Evolutionary conservation across 2,329 filamentous ascomycete species (phyloP), one percentile per base, ranked within the genome.

Genomic region (Neofusicoccum ribis): DNA sequence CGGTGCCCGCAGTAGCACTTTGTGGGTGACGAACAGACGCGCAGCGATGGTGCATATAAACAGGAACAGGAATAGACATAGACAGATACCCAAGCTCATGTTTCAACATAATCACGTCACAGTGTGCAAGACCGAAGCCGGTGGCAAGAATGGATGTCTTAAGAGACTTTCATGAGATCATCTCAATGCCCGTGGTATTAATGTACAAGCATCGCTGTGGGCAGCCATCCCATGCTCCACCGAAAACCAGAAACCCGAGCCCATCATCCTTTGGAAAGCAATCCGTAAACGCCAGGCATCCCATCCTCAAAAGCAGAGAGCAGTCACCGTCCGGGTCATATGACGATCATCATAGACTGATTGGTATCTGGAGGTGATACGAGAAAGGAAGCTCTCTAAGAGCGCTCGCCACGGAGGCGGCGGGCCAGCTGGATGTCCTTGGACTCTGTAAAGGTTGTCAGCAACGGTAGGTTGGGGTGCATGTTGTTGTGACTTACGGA

Each of bases 401-500:
- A 83, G 69, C 82, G 82, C 81, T 84, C 82, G 73, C 82, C 82
- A 76, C 82, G 82, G 74, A 84, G 82, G 69, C 82, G 82, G 71
- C 82, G 82, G 70, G 94, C 94, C 67, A 98, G 86, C 81, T 97
- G 94, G 72, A 99, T 97, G 79, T 98, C 95, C 82, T 97, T 97
- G 79, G 95, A 93, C 91, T 96, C 94, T 76, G 70, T 43, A 17
- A 11, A 15, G 27, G 5, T 12, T 64, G 68, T 76, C 71, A 74
- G 72, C 43, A 59, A 14, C 39, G 2, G 8, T 50, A 64, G 46
- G 7, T 6, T 11, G 41, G 9, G 51, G 69, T 76, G 17, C 15
- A 49, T 14, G n/a, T 17, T 39, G 47, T 50, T 63, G 17, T 36
- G 41, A 73, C 74, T 60, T 74, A 77, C 74, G 81, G 72, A 97